A percentile compares a stretch with the other conserved stretches of the same genome.
These are phyloP conservation scores for Diaporthe destruens DNA, from an alignment of 2,329 filamentous ascomycete genomes.

Conservation along the genomic window DNA sequence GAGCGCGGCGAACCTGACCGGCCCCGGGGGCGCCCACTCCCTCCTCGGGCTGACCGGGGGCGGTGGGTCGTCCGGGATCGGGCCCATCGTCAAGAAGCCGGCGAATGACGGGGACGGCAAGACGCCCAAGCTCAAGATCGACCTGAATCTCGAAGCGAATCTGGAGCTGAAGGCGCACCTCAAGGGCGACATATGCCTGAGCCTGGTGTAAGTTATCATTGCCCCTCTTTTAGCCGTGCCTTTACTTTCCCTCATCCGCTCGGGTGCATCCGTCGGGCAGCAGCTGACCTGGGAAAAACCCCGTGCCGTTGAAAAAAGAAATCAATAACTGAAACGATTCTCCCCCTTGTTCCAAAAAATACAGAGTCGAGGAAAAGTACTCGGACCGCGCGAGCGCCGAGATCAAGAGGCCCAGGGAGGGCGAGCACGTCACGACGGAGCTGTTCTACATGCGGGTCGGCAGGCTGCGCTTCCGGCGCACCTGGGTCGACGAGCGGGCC, in stretches of 20 bases:
- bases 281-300: slow-evolving; percentile 32
- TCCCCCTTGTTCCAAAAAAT: not conserved
- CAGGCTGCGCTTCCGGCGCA: slow-evolving; percentile 47
- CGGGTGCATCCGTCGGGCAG: no score
- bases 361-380: slow-evolving; percentile 48
- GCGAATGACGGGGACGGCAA: slow-evolving; percentile 40
- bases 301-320: slow-evolving; percentile 11
- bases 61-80: not conserved
- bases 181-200: slow-evolving; percentile 79
- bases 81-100: slow-evolving; percentile 13
- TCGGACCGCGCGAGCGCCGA: slow-evolving; percentile 45
- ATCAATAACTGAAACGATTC: slow-evolving; percentile 23
- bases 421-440: slow-evolving; percentile 45
- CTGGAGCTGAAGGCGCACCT: slow-evolving; percentile 85
- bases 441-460: slow-evolving; percentile 53
- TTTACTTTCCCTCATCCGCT: not conserved
- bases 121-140: slow-evolving; percentile 49
- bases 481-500: slow-evolving; percentile 49
- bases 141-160: slow-evolving; percentile 78
- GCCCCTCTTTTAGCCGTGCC: not conserved
- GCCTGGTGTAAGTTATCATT: slow-evolving; percentile 73
- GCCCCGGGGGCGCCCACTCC: not conserved
- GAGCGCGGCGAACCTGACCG: not conserved
- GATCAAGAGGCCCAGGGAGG: slow-evolving; percentile 43
- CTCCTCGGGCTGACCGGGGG: not conserved